phyloP scores from a whole-genome alignment of 208 protist genomes.

The Crithidia thermophila region DNA sequence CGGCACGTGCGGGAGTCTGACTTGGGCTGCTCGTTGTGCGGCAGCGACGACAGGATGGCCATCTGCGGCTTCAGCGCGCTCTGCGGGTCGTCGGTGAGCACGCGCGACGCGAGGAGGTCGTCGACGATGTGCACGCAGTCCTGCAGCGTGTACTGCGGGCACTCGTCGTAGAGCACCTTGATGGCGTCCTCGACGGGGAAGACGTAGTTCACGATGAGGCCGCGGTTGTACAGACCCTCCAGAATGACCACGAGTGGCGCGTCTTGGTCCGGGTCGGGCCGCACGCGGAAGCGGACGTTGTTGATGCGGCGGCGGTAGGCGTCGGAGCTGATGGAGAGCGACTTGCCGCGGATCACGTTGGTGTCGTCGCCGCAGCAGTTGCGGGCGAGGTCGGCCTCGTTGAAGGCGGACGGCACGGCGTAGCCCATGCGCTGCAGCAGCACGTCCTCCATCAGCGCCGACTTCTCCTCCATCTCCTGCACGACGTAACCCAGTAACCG shows the following conservation, averaged over 20 bases:
- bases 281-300: constrained; percentile 64
- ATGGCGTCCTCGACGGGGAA: constrained; percentile 77
- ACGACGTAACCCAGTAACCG: constrained; percentile 65
- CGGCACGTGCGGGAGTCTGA: constrained; percentile 36
- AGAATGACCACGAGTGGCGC: constrained; percentile 66
- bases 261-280: constrained; percentile 20
- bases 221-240: constrained; percentile 87
- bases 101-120: constrained; percentile 35
- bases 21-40: constrained; percentile 24
- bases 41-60: constrained; percentile 22
- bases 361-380: constrained; percentile 77
- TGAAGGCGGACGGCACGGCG: constrained; percentile 48
- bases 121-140: constrained; percentile 59
- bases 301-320: constrained; percentile 73
- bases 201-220: constrained; percentile 74
- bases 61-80: constrained; percentile 44
- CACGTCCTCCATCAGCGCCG: constrained; percentile 70
- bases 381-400: constrained; percentile 60
- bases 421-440: constrained; percentile 84
- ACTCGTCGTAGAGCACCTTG: constrained; percentile 81
- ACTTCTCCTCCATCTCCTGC: constrained; percentile 68
- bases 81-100: constrained; percentile 36
- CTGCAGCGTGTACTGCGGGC: constrained; percentile 51
- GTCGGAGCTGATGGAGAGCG: constrained; percentile 54
- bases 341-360: constrained; percentile 52